Base-by-base conservation (phyloP, 345 rosid genomes). In the Laguncularia racemosa region DNA sequence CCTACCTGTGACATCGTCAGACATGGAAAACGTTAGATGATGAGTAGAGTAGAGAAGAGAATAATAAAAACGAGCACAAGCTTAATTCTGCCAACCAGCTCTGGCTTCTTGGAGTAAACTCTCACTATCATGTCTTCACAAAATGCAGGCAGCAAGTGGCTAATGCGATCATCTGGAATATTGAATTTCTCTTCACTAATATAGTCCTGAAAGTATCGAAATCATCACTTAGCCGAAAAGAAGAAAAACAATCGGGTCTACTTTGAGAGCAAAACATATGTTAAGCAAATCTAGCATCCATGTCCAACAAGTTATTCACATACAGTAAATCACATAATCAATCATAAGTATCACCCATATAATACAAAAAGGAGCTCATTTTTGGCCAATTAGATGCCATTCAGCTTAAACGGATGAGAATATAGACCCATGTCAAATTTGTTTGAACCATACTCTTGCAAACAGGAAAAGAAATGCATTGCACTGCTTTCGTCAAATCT, bases 41-140 rank as follows among this genome's bases (percentile, higher is more conserved):
- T 4, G 1, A 51, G 33, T 19, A 14, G 54, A 7, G 26, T 10
- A 19, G 26, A 11, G 26, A 19, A 28, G 16, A 14, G 50, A 51
- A 3, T 10, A 20, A 51, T 12, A 51, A 20, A 12, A 4, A 11
- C 54, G 3, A 19, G 28, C 14, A 14, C 12, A 16, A 3, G 13
- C 52, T 48, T 10, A 46, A 38, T 45, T 50, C 46, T 49, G 71
- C 90, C 17, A 1, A 91, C 98, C 95, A 92, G 66, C 65, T 89
- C 96, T 15, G 93, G 95, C 53, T 80, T 86, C 58, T 83, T 92
- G 44, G 95, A 72, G 61, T 92, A 92, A 38, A 92, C 98, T 63
- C 96, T 81, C 69, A 89, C 95, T 18, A 92, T 86, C 97, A 76
- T 89, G 69, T 92, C 97, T 72, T 92, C 95, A 67, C 73, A 92